Base-by-base conservation (phyloP, 75 land plant species). In the Cupressus sempervirens region DNA sequence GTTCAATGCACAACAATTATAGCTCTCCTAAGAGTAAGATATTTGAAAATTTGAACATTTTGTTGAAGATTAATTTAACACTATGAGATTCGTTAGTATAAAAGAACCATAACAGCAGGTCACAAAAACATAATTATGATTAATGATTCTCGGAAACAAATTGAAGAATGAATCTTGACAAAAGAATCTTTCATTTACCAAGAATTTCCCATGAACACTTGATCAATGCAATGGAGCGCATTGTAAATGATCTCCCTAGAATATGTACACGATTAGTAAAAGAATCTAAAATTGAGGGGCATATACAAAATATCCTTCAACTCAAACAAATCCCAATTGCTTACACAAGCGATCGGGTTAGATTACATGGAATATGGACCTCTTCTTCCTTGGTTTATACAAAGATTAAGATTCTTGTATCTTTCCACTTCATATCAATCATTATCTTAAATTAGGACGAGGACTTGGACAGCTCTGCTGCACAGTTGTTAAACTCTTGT, bases 401-500 rank as follows among this genome's bases (percentile, higher is more conserved):
- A 72, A 72, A 72, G 35, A 72, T 72, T 30, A 72, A 72, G 35
- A 72, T 72, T 30, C 74, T 72, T 62, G 67, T 62, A 62, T 62
- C 29, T 6, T 62, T 62, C 65, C n/a, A 23, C 3, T 32, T 70
- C 14, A 70, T 30, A 30, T 11, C 12, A 70, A 29, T 2, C 3
- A 30, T 72, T 26, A 68, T 68, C 73, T 68, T 68, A 68, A 68
- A 68, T 68, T 72, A 3, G 74, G 35, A 72, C 35, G 32, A 72
- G 83, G 83, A 29, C 65, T 82, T 32, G 83, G 48, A n/a, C 81
- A 82, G 35, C 54, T 82, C 38, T 54, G 46, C 62, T 53, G 83
- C 83, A 82, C 65, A 32, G 35, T 52, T 16, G 83, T 52, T 26
- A 82, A 82, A 82, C 83, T 82, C n/a, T 82, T 50, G 43, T 85